These are phyloP conservation scores for Saturnispora bothae DNA, from an alignment of 805 yeast genomes.

Conservation along the genomic window DNA sequence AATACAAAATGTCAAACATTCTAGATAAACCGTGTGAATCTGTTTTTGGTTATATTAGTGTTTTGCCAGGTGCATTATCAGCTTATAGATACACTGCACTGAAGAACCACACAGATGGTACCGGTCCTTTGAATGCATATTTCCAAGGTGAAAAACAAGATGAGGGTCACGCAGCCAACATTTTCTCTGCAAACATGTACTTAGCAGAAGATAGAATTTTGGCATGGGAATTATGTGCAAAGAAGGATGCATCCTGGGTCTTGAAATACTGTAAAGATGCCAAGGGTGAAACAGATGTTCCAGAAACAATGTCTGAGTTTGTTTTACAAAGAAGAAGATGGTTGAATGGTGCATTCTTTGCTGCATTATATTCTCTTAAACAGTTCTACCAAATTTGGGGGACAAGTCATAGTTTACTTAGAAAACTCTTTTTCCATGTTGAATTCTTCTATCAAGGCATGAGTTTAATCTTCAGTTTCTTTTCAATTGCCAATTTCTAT, in stretches of 20 bases:
- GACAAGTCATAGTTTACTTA: conserved; percentile 70
- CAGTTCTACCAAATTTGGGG: conserved; percentile 85
- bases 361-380: conserved; percentile 80
- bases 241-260: conserved; percentile 74
- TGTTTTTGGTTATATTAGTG: conserved; percentile 84
- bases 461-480: conserved; percentile 77
- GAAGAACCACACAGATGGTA: conserved; percentile 75
- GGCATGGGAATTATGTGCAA: conserved; percentile 94
- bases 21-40: conserved; percentile 92
- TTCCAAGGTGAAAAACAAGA: conserved; percentile 67
- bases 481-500: conserved; percentile 85
- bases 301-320: conserved; percentile 88
- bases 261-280: conserved; percentile 87
- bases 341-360: conserved; percentile 96
- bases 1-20: conserved; percentile 94
- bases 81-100: conserved; percentile 89
- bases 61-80: conserved; percentile 90
- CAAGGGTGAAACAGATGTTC: conserved; percentile 94
- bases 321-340: conserved; percentile 95
- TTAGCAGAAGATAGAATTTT: conserved; percentile 93
- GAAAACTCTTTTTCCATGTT: conserved; percentile 73
- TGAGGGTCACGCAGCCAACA: conserved; percentile 41
- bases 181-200: conserved; percentile 94
- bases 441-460: conserved; percentile 85
- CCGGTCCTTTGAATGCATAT: conserved; percentile 83